Evolutionary conservation across 495 filamentous ascomycete species (phyloP).

Genomic region (Lasiosphaeria hispida): DNA sequence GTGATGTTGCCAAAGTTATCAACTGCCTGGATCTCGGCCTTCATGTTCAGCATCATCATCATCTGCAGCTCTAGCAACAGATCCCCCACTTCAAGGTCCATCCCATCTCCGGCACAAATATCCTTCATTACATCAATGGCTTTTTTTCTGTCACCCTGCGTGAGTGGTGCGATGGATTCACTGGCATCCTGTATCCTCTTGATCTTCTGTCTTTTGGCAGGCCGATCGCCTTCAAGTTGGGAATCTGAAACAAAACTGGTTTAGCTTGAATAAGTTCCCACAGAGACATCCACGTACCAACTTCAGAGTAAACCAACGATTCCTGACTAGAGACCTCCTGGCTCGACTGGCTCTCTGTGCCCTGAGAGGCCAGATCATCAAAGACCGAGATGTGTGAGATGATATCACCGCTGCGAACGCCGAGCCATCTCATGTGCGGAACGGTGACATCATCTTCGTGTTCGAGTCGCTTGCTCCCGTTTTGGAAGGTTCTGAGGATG

Average conservation of each 20-base stretch:
- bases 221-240: conserved; percentile 4
- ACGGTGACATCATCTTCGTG: conserved; percentile 64
- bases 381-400: conserved; percentile 9
- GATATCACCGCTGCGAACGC: conserved; percentile 64
- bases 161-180: conserved; percentile 9
- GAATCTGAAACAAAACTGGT: neutral
- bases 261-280: conserved; percentile 11
- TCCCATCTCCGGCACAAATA: conserved; percentile 10
- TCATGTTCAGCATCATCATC: conserved; percentile 84
- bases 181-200: conserved; percentile 5
- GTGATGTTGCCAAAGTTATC: conserved; percentile 61
- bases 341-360: conserved; percentile 11
- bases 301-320: conserved; percentile 5
- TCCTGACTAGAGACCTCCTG: conserved; percentile 23
- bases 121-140: conserved; percentile 63
- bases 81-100: conserved; percentile 27
- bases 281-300: conserved; percentile 8
- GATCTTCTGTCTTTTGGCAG: conserved; percentile 11
- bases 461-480: conserved; percentile 70
- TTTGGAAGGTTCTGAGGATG: conserved; percentile 84
- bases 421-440: conserved; percentile 68
- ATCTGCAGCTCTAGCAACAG: conserved; percentile 70
- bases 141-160: conserved; percentile 17
- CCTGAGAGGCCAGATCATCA: neutral
- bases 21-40: conserved; percentile 86